Base-by-base conservation (phyloP, 768 basidiomycete genomes). In the Suillus decipiens region DNA sequence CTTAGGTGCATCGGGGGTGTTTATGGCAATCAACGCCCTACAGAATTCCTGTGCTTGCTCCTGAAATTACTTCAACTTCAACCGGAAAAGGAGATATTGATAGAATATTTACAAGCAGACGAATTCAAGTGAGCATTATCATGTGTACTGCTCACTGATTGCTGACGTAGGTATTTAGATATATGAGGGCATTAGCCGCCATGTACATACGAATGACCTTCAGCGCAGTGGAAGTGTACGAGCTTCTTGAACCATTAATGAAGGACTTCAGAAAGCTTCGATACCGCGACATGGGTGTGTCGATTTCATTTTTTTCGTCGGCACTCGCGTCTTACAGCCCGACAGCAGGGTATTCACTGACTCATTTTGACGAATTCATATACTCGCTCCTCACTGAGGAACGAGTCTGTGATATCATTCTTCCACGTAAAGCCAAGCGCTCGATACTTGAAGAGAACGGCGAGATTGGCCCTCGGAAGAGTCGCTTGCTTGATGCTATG, bases 151-250 rank as follows among this genome's bases (percentile, higher is more conserved):
- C 41, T 36, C 42, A 22, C 22, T 31, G 9, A 42, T 31, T 11
- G 50, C 58, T 36, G 66, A 24, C 64, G 56, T 7, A 59, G 24
- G 28, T 65, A 37, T 9, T 5, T 65, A 98, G 96, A 74, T 99
- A 99, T 74, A 81, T 99, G 65, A 85, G 97, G 66, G 96, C 96
- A 0, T 79, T 99, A 31, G 93, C 96, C 4, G 94, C 89, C 5
- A 85, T 99, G 75, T 99, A 99, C 71, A 85, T 99, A 65, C 90
- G 97, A 45, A 89, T 99, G 83, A 98, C 96, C 3, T 99, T 99
- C 75, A 83, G 85, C 43, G 83, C 95, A 4, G 87, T 86, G 53
- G 96, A 99, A 64, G 92, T 96, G 4, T 98, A 94, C 71, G 95
- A 97, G 71, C 79, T 93, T 24, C 82, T 99, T 7, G 97, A 99